Base-by-base conservation (phyloP, 108 stramenopile species). In the Cyclotella baltica region DNA sequence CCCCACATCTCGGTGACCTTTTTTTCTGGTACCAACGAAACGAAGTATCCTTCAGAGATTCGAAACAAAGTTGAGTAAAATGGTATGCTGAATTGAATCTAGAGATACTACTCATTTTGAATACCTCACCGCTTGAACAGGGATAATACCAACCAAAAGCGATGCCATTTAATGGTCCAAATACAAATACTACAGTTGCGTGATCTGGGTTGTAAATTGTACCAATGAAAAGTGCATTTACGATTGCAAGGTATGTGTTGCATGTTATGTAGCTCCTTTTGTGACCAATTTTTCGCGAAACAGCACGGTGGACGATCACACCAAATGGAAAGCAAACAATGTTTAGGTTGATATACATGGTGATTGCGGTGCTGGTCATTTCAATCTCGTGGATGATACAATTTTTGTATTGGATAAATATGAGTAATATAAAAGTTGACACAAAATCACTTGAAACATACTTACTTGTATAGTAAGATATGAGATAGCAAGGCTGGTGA, bases 131-230 rank as follows among this genome's bases (percentile, higher is more conserved):
- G 34, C 64, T 71, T 23, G 47, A 50, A 31, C 70, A 77, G 1
- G 81, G 81, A 71, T 83, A 77, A 34, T 77, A 76, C 81, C 81
- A 83, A 35, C 81, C 81, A 61, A 62, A 77, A 30, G 52, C 71
- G 27, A 83, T 58, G 23, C 81, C 81, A 61, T 47, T 77, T 2
- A 77, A 20, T 10, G 77, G 38, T 6, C 51, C 62, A 62, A 83
- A 70, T 34, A 83, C 0, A 62, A 63, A 83, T 23, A 71, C 43
- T 34, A 64, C 22, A 1, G 48, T 73, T 35, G 48, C 37, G 19
- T 77, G 55, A 28, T 62, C 62, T 0, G 81, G 81, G 8, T 38
- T 46, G 53, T 61, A 46, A 19, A 83, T 35, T n/a, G 67, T 56
- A 22, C 46, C 30, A 23, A 77, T 52, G 62, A 77, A 46, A 22